Evolutionary conservation across 1,284 basidiomycete genomes (phyloP).

Genomic region (Austropuccinia psidii): DNA sequence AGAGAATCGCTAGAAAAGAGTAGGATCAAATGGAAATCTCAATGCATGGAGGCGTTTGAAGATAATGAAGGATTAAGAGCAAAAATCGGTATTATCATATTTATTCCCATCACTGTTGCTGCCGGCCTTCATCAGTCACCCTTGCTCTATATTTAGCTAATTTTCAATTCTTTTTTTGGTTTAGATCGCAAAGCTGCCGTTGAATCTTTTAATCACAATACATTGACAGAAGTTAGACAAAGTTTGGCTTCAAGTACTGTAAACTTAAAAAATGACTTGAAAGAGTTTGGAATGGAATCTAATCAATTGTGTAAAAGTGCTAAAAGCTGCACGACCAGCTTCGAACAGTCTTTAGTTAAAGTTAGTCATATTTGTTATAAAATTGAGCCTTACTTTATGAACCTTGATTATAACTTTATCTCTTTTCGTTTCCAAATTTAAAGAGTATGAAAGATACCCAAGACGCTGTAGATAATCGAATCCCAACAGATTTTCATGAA

Average conservation of each 20-base stretch:
- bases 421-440: neutral
- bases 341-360: slow-evolving; percentile 5
- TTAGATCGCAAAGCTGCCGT: slow-evolving; percentile 34
- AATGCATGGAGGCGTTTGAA: slow-evolving; percentile 25
- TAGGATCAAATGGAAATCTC: slow-evolving; percentile 31
- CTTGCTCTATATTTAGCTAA: neutral
- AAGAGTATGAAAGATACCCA: slow-evolving; percentile 25
- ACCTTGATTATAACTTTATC: neutral
- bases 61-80: slow-evolving; percentile 36
- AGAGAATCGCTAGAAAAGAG: slow-evolving; percentile 23
- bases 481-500: neutral
- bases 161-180: neutral
- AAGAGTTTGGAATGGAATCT: slow-evolving; percentile 20
- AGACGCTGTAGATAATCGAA: slow-evolving; percentile 4
- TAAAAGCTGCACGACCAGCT: neutral
- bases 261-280: slow-evolving; percentile 7
- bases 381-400: neutral
- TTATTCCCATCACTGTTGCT: too few species aligned
- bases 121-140: too few species aligned
- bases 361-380: slow-evolving; percentile 3
- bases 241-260: slow-evolving; percentile 13
- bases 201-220: slow-evolving; percentile 24
- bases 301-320: slow-evolving; percentile 17
- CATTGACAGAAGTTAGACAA: slow-evolving; percentile 23
- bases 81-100: slow-evolving; percentile 20